Base-by-base conservation (phyloP, 257 asterid genomes). In the Catharanthus roseus region DNA sequence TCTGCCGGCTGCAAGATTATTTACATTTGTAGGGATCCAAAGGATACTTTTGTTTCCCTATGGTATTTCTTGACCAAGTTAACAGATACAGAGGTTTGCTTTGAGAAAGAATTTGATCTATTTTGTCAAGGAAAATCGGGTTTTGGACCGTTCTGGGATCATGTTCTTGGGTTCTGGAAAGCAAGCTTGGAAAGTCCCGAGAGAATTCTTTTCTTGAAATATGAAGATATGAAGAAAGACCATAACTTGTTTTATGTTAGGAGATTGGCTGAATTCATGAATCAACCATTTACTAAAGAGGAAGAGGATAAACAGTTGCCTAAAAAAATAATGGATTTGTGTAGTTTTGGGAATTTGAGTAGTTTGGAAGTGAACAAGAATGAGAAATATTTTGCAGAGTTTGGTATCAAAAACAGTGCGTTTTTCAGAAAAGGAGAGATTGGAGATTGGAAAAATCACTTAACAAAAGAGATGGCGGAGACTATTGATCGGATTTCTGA, bases 81-180 rank as follows among this genome's bases (percentile, higher is more conserved):
- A 38, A 38, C 7, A 38, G 41, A 7, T 2, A 3, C 5, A 2
- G 7, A 2, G 41, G 15, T 38, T 38, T 7, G 41, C 41, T 38
- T 38, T 38, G 41, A 38, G 7, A 38, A 3, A 38, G 41, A 38
- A 38, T 38, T 38, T 7, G 41, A 38, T 3, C 3, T 3, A 38
- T 38, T 38, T 38, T 38, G 41, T 38, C 0, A 1, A 82, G 92
- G 90, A 13, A 78, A 71, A 12, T 29, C 31, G 10, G 81, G 84
- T 65, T 87, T 6, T 41, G 88, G 90, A 13, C 90, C 88, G 21
- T 87, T 79, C 53, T 85, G 90, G 90, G 86, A 85, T 11, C 92
- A 86, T 68, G 74, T 86, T 89, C 53, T 85, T 61, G 86, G 83
- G 28, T 85, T 77, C 49, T 85, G 89, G 88, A 53, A 24, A 0